These are phyloP conservation scores for Bruguiera parviflora DNA, from an alignment of 345 rosid species.

Conservation along the genomic window DNA sequence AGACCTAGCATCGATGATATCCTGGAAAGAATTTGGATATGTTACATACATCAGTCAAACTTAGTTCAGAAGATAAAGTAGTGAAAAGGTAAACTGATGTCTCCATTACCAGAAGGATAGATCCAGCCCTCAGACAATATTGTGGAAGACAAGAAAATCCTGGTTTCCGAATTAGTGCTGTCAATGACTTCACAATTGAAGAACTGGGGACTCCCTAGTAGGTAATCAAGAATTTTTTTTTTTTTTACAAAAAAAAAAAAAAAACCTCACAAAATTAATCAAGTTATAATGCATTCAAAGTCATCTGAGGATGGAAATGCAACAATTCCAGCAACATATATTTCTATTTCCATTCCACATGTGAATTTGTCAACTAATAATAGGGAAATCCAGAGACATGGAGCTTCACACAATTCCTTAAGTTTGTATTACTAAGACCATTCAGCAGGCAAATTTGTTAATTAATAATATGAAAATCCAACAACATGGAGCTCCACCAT, in stretches of 20 bases:
- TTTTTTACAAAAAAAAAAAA: not conserved
- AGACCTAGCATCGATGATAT: slow-evolving; percentile 67
- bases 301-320: not conserved
- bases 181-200: slow-evolving; percentile 57
- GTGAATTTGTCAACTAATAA: too few relatives aligned
- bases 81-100: slow-evolving; percentile 8
- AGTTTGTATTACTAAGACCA: too few relatives aligned
- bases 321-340: not conserved
- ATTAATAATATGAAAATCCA: too few relatives aligned
- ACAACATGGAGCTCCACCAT: too few relatives aligned
- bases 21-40: slow-evolving; percentile 45
- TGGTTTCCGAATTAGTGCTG: slow-evolving; percentile 58
- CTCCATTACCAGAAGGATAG: slow-evolving; percentile 68
- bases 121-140: slow-evolving; percentile 73
- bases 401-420: too few relatives aligned
- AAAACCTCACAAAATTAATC: not conserved
- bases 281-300: not conserved
- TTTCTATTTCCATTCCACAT: too few relatives aligned
- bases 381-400: too few relatives aligned
- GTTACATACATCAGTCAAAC: not conserved
- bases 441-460: too few relatives aligned
- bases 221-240: slow-evolving; percentile 10
- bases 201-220: slow-evolving; percentile 65
- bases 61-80: slow-evolving; percentile 8
- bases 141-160: slow-evolving; percentile 68